Conservation (phyloP, 1,284 basidiomycete genomes). For the Cutaneotrichosporon cutaneum region DNA sequence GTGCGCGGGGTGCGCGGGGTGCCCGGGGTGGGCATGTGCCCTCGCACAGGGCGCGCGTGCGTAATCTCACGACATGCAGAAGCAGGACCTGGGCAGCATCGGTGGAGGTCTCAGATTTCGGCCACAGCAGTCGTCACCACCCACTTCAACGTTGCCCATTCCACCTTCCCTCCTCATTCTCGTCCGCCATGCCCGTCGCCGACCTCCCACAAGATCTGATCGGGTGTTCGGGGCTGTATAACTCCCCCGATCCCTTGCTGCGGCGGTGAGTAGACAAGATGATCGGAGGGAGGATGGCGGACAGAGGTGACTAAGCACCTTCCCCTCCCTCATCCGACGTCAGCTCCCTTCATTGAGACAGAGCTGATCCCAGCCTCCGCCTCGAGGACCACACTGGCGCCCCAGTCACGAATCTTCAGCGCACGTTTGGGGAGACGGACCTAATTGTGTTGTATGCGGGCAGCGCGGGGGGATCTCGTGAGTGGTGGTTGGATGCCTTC, state of each 20-base stretch:
- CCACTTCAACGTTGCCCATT: not conserved
- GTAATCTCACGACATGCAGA: not conserved
- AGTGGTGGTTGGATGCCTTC: no score
- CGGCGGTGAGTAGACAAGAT: constrained; percentile 36
- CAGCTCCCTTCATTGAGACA: not conserved
- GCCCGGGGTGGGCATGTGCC: no score
- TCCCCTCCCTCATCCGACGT: not conserved
- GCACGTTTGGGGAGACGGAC: constrained; percentile 45
- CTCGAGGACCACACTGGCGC: constrained; percentile 46
- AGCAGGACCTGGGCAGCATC: no score
- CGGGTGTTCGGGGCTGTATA: constrained; percentile 45
- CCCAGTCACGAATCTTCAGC: constrained; percentile 43
- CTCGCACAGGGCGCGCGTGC: not conserved
- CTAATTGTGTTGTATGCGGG: constrained; percentile 52
- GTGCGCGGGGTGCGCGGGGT: no score
- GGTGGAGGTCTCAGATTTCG: constrained; percentile 7
- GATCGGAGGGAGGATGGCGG: not conserved
- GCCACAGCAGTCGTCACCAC: not conserved
- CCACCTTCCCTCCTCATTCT: not conserved
- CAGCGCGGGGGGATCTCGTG: constrained; percentile 42
- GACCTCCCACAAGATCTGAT: constrained; percentile 42
- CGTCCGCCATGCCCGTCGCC: not conserved
- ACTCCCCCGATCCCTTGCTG: constrained; percentile 47
- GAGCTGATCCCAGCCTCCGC: constrained; percentile 36
- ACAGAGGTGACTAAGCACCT: no score